Percentiles rank a stretch among this genome's conserved stretches.
These are phyloP conservation scores for Phytopythium vexans DNA, from an alignment of 352 stramenopile species.

Conservation along the genomic window DNA sequence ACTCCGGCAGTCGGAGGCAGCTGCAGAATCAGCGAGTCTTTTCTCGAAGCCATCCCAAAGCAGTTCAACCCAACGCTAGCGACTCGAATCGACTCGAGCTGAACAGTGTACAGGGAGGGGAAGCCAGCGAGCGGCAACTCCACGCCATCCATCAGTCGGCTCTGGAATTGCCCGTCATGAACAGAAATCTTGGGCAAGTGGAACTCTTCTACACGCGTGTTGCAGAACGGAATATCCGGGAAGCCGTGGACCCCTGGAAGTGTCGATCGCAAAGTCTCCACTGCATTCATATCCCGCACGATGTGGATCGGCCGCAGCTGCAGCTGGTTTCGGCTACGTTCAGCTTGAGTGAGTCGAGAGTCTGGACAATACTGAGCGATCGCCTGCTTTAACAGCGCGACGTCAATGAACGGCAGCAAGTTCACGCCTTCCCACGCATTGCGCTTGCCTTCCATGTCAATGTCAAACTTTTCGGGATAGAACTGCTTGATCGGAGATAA, in stretches of 20 bases:
- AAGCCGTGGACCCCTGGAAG: constrained; percentile 60
- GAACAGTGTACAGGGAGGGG: constrained; percentile 66
- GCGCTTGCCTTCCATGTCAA: constrained; percentile 86
- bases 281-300: constrained; percentile 69
- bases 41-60: constrained; percentile 90
- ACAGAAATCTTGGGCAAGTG: constrained; percentile 39
- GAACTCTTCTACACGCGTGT: constrained; percentile 61
- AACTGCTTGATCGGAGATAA: constrained; percentile 97
- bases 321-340: constrained; percentile 89
- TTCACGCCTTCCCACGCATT: constrained; percentile 99
- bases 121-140: constrained; percentile 73
- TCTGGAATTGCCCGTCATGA: constrained; percentile 62
- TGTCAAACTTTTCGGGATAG: constrained; percentile 85
- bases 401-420: constrained; percentile 98
- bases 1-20: constrained; percentile 31
- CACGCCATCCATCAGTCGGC: constrained; percentile 69
- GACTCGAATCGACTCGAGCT: constrained; percentile 50
- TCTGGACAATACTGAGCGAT: constrained; percentile 92
- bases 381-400: constrained; percentile 85
- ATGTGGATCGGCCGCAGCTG: constrained; percentile 77
- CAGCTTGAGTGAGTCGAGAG: constrained; percentile 84
- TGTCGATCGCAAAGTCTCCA: constrained; percentile 69
- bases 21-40: constrained; percentile 73
- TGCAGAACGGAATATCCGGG: constrained; percentile 60
- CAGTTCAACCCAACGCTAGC: constrained; percentile 89